Percentiles rank a stretch among this genome's conserved stretches.
Conservation (phyloP, 768 basidiomycete genomes). For the Lactarius hatsudake region DNA sequence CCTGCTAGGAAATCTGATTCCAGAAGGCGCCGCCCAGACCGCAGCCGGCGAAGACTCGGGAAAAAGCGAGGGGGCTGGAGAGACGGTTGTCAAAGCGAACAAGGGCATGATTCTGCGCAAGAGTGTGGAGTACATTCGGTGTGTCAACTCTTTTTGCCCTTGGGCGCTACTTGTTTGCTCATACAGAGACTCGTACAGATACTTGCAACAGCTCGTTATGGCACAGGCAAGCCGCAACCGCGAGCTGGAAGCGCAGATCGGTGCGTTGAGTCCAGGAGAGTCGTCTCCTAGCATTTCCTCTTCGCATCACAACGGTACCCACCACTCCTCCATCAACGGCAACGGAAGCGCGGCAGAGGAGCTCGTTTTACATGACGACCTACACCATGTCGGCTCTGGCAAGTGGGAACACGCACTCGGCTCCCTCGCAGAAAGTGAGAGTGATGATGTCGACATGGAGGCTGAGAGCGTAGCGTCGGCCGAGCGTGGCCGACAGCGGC, state of each 20-base stretch:
- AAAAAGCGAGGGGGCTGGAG: slow-evolving; percentile 37
- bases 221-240: slow-evolving; percentile 76
- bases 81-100: slow-evolving; percentile 74
- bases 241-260: slow-evolving; percentile 71
- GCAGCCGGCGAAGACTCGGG: slow-evolving; percentile 28
- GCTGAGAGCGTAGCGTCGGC: not conserved
- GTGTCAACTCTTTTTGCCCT: slow-evolving; percentile 13
- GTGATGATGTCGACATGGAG: slow-evolving; percentile 26
- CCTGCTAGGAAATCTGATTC: slow-evolving; percentile 25
- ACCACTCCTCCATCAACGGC: slow-evolving; percentile 14
- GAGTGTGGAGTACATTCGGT: slow-evolving; percentile 51
- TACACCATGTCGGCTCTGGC: slow-evolving; percentile 15
- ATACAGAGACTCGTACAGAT: slow-evolving; percentile 38
- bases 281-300: not conserved
- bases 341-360: slow-evolving; percentile 9
- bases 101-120: slow-evolving; percentile 91
- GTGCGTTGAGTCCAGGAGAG: slow-evolving; percentile 13
- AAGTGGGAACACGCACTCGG: slow-evolving; percentile 22
- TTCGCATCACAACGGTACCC: slow-evolving; percentile 5
- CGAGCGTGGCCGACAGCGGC: slow-evolving; percentile 24
- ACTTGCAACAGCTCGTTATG: slow-evolving; percentile 82
- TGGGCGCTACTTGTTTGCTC: slow-evolving; percentile 1
- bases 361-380: slow-evolving; percentile 22
- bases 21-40: slow-evolving; percentile 12
- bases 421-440: slow-evolving; percentile 24